Conservation (phyloP, 306 rosid genomes). For the Lathyrus oleraceus region DNA sequence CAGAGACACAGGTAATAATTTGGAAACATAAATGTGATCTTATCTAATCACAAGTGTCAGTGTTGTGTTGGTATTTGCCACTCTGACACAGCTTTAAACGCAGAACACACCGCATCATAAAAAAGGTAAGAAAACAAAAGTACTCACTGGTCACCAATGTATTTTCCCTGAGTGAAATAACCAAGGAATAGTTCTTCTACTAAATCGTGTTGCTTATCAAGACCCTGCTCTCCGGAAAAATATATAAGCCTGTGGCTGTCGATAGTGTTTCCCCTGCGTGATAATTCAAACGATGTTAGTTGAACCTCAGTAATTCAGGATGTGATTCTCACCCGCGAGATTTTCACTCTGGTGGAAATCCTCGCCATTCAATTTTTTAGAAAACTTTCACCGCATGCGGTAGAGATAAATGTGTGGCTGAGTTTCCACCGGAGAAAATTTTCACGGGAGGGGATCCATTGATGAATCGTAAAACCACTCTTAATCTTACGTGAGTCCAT, state of each 20-base stretch:
- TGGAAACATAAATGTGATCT: no score
- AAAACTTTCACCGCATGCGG: not conserved
- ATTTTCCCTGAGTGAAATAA: constrained; percentile 84
- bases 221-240: constrained; percentile 70
- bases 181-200: constrained; percentile 78
- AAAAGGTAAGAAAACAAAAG: not conserved
- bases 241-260: constrained; percentile 91
- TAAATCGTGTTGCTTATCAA: constrained; percentile 71
- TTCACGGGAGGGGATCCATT: not conserved
- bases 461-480: constrained; percentile 32
- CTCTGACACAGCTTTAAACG: not conserved
- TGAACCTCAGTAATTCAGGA: constrained; percentile 7
- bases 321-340: not conserved
- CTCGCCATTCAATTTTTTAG: not conserved
- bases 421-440: not conserved
- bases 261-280: constrained; percentile 80
- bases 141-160: constrained; percentile 77
- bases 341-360: not conserved
- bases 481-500: constrained; percentile 80
- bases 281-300: constrained; percentile 32
- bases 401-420: not conserved
- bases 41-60: not conserved
- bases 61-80: not conserved
- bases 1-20: not conserved
- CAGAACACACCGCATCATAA: no score